These are phyloP conservation scores for Lipomyces anomalus DNA, from an alignment of 805 yeast genomes.

Conservation along the genomic window DNA sequence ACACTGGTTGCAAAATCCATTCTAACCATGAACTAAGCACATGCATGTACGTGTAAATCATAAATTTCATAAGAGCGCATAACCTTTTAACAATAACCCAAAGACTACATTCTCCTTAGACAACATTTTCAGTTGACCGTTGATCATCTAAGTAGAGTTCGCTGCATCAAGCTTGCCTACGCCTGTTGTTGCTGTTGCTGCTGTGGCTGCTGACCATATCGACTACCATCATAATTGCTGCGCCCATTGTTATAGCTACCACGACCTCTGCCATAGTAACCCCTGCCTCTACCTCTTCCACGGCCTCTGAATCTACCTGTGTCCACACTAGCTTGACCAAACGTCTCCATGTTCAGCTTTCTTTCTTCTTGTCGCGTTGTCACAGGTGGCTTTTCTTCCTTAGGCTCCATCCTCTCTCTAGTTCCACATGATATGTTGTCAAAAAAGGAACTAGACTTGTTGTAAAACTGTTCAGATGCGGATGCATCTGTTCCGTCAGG, in stretches of 20 bases:
- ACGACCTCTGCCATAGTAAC: conserved; percentile 37
- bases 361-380: conserved; percentile 69
- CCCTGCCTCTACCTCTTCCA: conserved; percentile 47
- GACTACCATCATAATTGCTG: too few species aligned
- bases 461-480: conserved; percentile 44
- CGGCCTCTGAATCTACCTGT: conserved; percentile 43
- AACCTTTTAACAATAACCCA: too few species aligned
- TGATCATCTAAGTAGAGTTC: too few species aligned
- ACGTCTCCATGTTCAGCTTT: conserved; percentile 69
- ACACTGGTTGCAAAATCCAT: too few species aligned
- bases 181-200: background rate
- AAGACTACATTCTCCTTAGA: too few species aligned
- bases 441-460: conserved; percentile 80
- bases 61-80: too few species aligned
- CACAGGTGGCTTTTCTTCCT: too few species aligned
- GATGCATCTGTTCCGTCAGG: conserved; percentile 27
- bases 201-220: background rate
- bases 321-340: conserved; percentile 61
- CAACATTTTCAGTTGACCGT: too few species aligned
- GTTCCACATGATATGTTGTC: conserved; percentile 72
- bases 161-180: background rate
- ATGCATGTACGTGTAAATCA: too few species aligned
- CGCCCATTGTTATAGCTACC: conserved; percentile 29
- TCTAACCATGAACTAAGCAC: too few species aligned
- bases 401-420: conserved; percentile 28